These are phyloP conservation scores for Dictyostelium brefeldianum DNA, from an alignment of 78 protist genomes.

Conservation along the genomic window DNA sequence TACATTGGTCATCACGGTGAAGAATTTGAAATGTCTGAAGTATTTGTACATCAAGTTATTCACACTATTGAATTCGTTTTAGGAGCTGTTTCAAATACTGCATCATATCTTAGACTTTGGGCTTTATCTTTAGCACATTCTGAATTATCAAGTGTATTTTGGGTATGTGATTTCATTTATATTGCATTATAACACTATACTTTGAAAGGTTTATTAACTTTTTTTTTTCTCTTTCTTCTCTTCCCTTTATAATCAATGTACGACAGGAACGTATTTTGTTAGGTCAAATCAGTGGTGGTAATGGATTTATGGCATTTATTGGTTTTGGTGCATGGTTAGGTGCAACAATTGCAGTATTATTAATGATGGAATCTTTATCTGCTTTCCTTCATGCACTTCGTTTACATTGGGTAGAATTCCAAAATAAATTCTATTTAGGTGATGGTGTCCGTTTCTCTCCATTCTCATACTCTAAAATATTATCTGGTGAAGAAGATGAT, in stretches of 20 bases:
- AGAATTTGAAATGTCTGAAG: slow-evolving; percentile 94
- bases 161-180: too few species aligned
- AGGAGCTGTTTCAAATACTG: slow-evolving; percentile 99
- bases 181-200: too few species aligned
- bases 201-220: too few species aligned
- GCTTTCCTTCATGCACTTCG: slow-evolving; percentile 99
- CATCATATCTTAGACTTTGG: slow-evolving; percentile 99
- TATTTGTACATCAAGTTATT: slow-evolving; percentile 94
- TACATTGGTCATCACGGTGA: slow-evolving; percentile 76
- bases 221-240: too few species aligned
- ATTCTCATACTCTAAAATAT: slow-evolving; percentile 47
- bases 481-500: slow-evolving; percentile 74
- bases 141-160: slow-evolving; percentile 83
- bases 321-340: slow-evolving; percentile 95
- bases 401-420: slow-evolving; percentile 99
- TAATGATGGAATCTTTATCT: slow-evolving; percentile 98
- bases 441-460: slow-evolving; percentile 81
- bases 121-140: slow-evolving; percentile 99
- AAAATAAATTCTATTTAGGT: slow-evolving; percentile 96
- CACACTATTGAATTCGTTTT: slow-evolving; percentile 99
- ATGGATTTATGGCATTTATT: slow-evolving; percentile 63
- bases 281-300: slow-evolving; percentile 46
- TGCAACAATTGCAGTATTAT: slow-evolving; percentile 96
- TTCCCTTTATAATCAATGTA: too few species aligned
- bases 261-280: slow-evolving; percentile 55